Conservation (phyloP, 2,329 filamentous ascomycete genomes). For the Ceratocystis harringtonii region DNA sequence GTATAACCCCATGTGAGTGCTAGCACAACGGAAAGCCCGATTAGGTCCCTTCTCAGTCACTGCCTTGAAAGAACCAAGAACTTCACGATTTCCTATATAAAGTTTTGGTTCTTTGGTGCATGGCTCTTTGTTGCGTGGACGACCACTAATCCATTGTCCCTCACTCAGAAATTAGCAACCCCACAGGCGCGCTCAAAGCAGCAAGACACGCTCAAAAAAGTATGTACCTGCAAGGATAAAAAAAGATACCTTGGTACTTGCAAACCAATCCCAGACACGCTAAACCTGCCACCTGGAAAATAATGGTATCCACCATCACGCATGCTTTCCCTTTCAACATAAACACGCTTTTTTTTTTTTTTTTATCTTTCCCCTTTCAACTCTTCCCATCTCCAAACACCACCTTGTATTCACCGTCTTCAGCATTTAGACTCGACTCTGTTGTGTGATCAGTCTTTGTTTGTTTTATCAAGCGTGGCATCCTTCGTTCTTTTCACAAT, state of each 20-base stretch:
- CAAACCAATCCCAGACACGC: constrained; percentile 14
- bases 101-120: background rate
- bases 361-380: constrained; percentile 11
- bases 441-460: constrained; percentile 13
- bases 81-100: too few species aligned
- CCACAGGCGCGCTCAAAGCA: constrained; percentile 15
- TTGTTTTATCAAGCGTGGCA: constrained; percentile 17
- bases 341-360: constrained; percentile 14
- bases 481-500: constrained; percentile 15
- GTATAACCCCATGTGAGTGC: background rate
- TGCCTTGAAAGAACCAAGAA: background rate
- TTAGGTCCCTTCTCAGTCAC: background rate
- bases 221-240: constrained; percentile 21
- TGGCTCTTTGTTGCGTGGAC: background rate
- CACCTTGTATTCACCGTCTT: constrained; percentile 1
- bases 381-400: background rate
- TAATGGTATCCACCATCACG: constrained; percentile 17
- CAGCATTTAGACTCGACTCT: constrained; percentile 13
- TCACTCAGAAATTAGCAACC: background rate
- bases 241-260: constrained; percentile 12
- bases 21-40: background rate
- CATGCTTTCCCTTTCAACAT: constrained; percentile 16
- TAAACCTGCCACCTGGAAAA: constrained; percentile 10
- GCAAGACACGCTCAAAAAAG: constrained; percentile 19
- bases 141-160: background rate